phyloP scores from a whole-genome alignment of 768 basidiomycete species.

The Leccinum barrowsii region DNA sequence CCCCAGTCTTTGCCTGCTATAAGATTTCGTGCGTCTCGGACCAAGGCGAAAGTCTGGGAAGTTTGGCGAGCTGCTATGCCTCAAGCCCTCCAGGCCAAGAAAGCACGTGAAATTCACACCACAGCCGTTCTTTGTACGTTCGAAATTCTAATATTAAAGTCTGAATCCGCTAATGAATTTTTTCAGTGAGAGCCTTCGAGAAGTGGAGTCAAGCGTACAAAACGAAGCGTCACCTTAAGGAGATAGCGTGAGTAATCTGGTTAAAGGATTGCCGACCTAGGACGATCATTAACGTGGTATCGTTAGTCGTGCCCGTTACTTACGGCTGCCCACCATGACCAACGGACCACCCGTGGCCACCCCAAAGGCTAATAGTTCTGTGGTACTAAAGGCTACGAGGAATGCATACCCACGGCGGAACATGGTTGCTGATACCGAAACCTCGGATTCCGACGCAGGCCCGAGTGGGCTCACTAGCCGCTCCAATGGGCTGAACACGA shows the following conservation, averaged over 20 bases:
- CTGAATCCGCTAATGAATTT: slow-evolving; percentile 8
- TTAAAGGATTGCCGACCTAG: slow-evolving; percentile 9
- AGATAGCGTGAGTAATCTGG: slow-evolving; percentile 67
- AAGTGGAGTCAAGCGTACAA: slow-evolving; percentile 69
- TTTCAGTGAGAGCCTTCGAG: slow-evolving; percentile 48
- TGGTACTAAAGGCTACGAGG: slow-evolving; percentile 28
- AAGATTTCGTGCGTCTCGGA: slow-evolving; percentile 61
- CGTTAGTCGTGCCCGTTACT: slow-evolving; percentile 72
- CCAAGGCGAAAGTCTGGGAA: slow-evolving; percentile 60
- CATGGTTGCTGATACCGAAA: slow-evolving; percentile 25
- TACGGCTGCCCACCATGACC: slow-evolving; percentile 62
- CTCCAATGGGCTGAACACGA: slow-evolving; percentile 25
- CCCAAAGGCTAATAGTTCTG: slow-evolving; percentile 28
- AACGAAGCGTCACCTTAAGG: slow-evolving; percentile 71
- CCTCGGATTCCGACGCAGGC: slow-evolving; percentile 31
- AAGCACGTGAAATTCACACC: slow-evolving; percentile 61
- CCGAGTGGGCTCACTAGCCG: slow-evolving; percentile 24
- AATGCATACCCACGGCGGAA: slow-evolving; percentile 30
- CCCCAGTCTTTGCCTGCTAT: slow-evolving; percentile 74
- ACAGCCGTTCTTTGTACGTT: slow-evolving; percentile 55
- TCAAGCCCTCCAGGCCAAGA: slow-evolving; percentile 57
- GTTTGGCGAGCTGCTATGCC: slow-evolving; percentile 72
- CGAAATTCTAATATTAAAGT: slow-evolving; percentile 1
- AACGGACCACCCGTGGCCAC: slow-evolving; percentile 34
- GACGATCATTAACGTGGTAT: slow-evolving; percentile 26